Evolutionary conservation across 2,329 filamentous ascomycete species (phyloP).

Genomic region (Diaporthe longicolla): DNA sequence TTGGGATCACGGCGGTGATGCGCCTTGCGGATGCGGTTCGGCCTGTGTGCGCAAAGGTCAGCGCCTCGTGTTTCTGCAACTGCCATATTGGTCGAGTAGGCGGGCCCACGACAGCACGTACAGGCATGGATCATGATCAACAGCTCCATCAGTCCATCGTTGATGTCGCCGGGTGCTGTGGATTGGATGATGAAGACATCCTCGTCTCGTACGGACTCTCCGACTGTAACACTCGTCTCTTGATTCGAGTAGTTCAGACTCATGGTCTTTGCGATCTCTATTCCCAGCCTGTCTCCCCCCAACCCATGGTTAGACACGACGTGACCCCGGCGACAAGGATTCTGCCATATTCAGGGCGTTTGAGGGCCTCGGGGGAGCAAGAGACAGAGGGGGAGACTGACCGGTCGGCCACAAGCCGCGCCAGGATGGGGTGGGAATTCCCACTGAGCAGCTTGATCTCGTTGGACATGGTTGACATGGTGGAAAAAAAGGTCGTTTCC

Average conservation of each 20-base stretch:
- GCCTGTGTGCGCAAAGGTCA: constrained; percentile 34
- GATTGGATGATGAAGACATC: constrained; percentile 99
- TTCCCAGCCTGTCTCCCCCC: constrained; percentile 71
- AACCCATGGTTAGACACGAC: constrained; percentile 22
- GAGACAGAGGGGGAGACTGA: constrained; percentile 48
- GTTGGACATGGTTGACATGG: constrained; percentile 59
- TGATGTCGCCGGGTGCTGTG: constrained; percentile 94
- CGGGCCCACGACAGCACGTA: constrained; percentile 50
- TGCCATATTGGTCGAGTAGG: neutral
- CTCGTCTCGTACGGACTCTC: constrained; percentile 96
- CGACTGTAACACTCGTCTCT: constrained; percentile 91
- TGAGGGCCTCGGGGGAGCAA: neutral
- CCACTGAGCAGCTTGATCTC: constrained; percentile 67
- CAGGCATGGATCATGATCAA: constrained; percentile 99
- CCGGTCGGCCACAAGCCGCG: constrained; percentile 57
- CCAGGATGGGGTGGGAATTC: constrained; percentile 47
- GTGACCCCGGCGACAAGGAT: constrained; percentile 2
- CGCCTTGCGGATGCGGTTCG: constrained; percentile 83
- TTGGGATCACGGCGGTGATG: constrained; percentile 95
- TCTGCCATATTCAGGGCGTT: neutral
- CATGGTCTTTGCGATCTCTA: constrained; percentile 84
- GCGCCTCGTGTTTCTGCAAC: neutral
- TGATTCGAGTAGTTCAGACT: constrained; percentile 89
- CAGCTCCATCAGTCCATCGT: constrained; percentile 97
- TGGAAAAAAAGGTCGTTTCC: constrained; percentile 32